phyloP scores from a whole-genome alignment of 208 protist genomes.

The Zelonia costaricensis region DNA sequence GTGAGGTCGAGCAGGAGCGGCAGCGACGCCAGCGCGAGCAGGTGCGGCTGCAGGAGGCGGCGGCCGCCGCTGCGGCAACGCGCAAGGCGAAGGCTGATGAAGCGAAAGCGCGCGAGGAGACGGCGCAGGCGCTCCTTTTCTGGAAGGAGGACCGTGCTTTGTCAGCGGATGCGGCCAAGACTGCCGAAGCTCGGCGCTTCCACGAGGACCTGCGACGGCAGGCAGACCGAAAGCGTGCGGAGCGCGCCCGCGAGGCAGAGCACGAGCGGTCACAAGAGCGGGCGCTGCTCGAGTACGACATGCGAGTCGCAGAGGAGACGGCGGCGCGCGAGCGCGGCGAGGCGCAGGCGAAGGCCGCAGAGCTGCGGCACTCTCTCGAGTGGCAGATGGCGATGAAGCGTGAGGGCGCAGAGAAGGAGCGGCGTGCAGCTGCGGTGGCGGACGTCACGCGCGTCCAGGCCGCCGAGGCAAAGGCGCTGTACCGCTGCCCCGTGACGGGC shows the following conservation, averaged over 20 bases:
- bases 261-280: slow-evolving; percentile 18
- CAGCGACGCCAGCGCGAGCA: slow-evolving; percentile 28
- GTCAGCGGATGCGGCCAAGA: slow-evolving; percentile 5
- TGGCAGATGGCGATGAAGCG: slow-evolving; percentile 26
- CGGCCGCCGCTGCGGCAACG: slow-evolving; percentile 11
- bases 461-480: slow-evolving; percentile 34
- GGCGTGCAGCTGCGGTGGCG: not conserved
- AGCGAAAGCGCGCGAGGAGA: not conserved
- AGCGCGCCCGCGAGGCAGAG: slow-evolving; percentile 3
- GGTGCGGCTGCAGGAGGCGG: slow-evolving; percentile 13
- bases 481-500: slow-evolving; percentile 66
- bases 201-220: slow-evolving; percentile 31
- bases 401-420: not conserved
- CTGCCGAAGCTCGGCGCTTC: slow-evolving; percentile 7
- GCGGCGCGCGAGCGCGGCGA: slow-evolving; percentile 17
- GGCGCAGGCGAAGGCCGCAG: slow-evolving; percentile 6
- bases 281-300: slow-evolving; percentile 23
- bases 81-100: slow-evolving; percentile 9
- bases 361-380: slow-evolving; percentile 21
- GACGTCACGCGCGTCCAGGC: slow-evolving; percentile 4
- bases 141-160: slow-evolving; percentile 9
- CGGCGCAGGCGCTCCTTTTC: slow-evolving; percentile 16
- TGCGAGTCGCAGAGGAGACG: slow-evolving; percentile 11
- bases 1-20: slow-evolving; percentile 16
- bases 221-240: slow-evolving; percentile 27